Base-by-base conservation (phyloP, 177 flowering plant genomes). In the Vitis hybrid region DNA sequence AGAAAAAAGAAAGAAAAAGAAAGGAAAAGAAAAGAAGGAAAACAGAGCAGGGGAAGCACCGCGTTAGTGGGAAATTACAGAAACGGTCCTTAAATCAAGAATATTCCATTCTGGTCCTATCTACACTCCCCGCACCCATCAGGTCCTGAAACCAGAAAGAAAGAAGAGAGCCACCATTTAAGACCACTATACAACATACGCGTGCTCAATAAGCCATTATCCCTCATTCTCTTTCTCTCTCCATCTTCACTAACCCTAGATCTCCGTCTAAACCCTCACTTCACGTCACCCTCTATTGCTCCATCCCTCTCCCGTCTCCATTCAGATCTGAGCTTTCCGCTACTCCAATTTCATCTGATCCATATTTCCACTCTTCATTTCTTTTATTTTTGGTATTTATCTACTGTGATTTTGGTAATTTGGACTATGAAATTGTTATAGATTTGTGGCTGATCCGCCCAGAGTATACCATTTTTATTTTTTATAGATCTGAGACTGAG, bases 201-300 rank as follows among this genome's bases (percentile, higher is more conserved):
- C 83, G 83, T 80, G 69, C 20, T 73, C 49, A 50, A 49, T 76
- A 82, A 74, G 83, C 80, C 75, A 71, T 62, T 64, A 38, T 55
- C 67, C 58, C 14, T 56, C 62, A 59, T 44, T 12, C 0, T n/a
- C 57, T 1, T n/a, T 63, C 15, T 15, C 71, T 15, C 57, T 68
- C 19, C 24, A 1, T 4, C 24, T 19, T 12, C 52, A 12, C 53
- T 52, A 77, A 73, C 80, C 82, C 78, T 74, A 82, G 79, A 78
- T 80, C 81, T 72, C 67, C 50, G 19, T 58, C 50, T 44, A 13
- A 49, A 7, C 66, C 65, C 53, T 18, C 57, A 38, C 59, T 55
- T 57, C 13, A 50, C 71, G 54, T 8, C 53, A 11, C 49, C 31
- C n/a, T 15, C 49, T 51, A 4, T n/a, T 11, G 17, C 62, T 60